A percentile compares a stretch with the other conserved stretches of the same genome.
phyloP scores from a whole-genome alignment of 2,329 filamentous ascomycete genomes.

The Pseudogymnoascus sp. region DNA sequence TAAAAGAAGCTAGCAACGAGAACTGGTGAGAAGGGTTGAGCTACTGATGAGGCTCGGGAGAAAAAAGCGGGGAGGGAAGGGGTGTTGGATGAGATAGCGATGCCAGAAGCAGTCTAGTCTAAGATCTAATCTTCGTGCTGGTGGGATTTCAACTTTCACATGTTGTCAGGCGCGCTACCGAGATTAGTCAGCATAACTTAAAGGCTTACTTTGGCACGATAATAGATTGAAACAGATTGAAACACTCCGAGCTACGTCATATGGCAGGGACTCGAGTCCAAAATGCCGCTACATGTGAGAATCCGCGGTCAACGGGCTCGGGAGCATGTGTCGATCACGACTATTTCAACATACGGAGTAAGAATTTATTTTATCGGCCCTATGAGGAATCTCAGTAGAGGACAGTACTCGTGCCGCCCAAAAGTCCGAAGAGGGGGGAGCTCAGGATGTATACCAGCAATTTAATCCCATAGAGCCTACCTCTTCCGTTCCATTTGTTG shows the following conservation, averaged over 20 bases:
- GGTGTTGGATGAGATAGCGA: background rate
- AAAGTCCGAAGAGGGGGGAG: no score
- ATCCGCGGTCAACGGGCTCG: background rate
- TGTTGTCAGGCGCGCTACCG: background rate
- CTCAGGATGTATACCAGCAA: no score
- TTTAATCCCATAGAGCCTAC: no score
- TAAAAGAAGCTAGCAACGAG: slow-evolving; percentile 1
- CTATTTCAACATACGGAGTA: background rate
- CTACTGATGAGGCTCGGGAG: slow-evolving; percentile 1
- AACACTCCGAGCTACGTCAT: background rate
- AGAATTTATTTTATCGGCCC: background rate
- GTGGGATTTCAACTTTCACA: background rate
- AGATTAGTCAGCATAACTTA: slow-evolving; percentile 3
- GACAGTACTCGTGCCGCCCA: background rate
- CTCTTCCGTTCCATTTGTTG: no score
- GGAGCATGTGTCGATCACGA: slow-evolving; percentile 5
- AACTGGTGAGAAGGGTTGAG: slow-evolving; percentile 7
- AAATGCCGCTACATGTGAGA: slow-evolving; percentile 4
- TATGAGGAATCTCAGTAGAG: background rate
- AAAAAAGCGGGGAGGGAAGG: slow-evolving; percentile 8
- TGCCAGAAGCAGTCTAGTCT: background rate
- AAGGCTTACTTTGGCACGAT: background rate
- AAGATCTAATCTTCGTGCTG: background rate
- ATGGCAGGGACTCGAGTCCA: background rate
- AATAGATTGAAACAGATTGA: background rate